A percentile compares a stretch with the other conserved stretches of the same genome.
Conservation (phyloP, 23 red algal genomes). For the Gracilaria gracilis region DNA sequence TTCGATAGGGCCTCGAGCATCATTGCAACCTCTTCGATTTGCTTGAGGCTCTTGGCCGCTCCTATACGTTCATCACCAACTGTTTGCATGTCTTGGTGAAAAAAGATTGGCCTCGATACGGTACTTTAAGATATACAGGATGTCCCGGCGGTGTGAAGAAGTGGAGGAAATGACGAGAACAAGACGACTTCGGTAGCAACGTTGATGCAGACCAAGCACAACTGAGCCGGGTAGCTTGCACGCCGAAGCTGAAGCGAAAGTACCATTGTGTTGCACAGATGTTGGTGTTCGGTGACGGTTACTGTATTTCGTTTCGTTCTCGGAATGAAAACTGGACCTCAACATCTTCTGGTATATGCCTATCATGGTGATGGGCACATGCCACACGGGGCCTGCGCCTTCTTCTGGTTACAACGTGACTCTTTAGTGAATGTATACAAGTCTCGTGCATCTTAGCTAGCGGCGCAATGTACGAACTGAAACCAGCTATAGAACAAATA, state of each 20-base stretch:
- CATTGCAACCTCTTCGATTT: slow-evolving; percentile 74
- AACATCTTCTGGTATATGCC: no score
- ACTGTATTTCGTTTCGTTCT: background rate
- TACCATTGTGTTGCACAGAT: background rate
- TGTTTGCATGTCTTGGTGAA: slow-evolving; percentile 10
- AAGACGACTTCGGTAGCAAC: no score
- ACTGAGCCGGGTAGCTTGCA: background rate
- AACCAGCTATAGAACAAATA: background rate
- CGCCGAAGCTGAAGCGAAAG: background rate
- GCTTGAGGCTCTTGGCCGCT: slow-evolving; percentile 10
- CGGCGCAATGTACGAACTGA: background rate
- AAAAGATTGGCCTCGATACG: background rate
- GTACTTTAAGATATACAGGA: background rate
- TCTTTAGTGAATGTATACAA: slow-evolving; percentile 6
- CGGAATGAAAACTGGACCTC: background rate
- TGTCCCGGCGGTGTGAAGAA: background rate
- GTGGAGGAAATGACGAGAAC: no score
- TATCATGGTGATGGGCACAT: background rate
- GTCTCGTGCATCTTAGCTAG: slow-evolving; percentile 21
- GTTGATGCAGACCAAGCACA: background rate
- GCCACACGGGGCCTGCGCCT: background rate
- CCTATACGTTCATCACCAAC: slow-evolving; percentile 22
- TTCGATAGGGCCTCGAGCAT: slow-evolving; percentile 42
- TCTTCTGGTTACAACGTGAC: slow-evolving; percentile 1
- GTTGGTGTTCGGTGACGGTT: background rate